A percentile compares a stretch with the other conserved stretches of the same genome.
Conservation (phyloP, 106 monocot genomes). For the Allium sativum region DNA sequence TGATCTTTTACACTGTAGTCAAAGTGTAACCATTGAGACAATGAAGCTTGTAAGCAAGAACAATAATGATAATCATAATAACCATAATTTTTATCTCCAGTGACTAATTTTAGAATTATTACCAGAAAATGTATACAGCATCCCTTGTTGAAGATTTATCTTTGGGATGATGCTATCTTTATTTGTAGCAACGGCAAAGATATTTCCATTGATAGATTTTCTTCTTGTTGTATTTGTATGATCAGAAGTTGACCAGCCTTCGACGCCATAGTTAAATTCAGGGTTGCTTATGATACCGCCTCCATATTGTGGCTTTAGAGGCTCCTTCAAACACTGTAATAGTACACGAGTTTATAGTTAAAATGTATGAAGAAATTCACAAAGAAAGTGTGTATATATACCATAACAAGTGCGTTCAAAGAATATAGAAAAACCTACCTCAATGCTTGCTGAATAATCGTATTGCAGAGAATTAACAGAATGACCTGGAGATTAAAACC, state of each 20-base stretch:
- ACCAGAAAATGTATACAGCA: constrained; percentile 76
- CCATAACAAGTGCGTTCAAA: too few species aligned
- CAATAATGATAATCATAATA: constrained; percentile 11
- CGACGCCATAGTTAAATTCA: constrained; percentile 34
- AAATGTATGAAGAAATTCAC: too few species aligned
- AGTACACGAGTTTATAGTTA: too few species aligned
- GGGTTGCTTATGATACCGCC: constrained; percentile 59
- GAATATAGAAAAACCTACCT: constrained; percentile 22
- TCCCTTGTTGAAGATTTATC: constrained; percentile 29
- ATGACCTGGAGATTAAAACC: constrained; percentile 9
- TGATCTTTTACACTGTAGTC: too few species aligned
- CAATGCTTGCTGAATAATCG: constrained; percentile 51
- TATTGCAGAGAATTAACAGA: constrained; percentile 28
- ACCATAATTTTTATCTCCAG: neutral
- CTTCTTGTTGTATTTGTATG: constrained; percentile 10
- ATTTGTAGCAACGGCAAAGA: constrained; percentile 12
- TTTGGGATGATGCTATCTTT: constrained; percentile 35
- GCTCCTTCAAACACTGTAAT: constrained; percentile 49
- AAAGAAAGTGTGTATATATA: too few species aligned
- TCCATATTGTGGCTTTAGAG: constrained; percentile 42
- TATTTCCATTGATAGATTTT: constrained; percentile 25
- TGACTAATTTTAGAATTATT: constrained; percentile 1
- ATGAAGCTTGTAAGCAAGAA: neutral
- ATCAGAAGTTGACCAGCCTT: constrained; percentile 36
- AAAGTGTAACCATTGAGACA: too few species aligned